Evolutionary conservation across 176 grass and related monocot species (phyloP), one percentile per base, ranked within the genome.

Genomic region (Pontederia paniculata): DNA sequence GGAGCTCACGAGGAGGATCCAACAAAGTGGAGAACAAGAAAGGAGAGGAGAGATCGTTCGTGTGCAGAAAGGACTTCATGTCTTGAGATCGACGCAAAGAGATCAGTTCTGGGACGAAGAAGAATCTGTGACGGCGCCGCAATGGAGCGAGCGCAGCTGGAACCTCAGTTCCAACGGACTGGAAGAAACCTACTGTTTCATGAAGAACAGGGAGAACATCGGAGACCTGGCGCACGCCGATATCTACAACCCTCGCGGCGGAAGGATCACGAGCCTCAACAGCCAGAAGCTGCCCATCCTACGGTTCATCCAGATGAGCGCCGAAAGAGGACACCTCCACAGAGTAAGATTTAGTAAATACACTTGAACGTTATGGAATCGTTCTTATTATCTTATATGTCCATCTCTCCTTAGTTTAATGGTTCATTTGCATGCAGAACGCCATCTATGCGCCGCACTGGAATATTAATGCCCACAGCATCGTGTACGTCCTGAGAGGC

Each of bases 131-230:
- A 42, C 8, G 9, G 31, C 42, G 59, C n/a, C n/a, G n/a, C n/a
- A 21, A 17, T 16, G 23, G 12, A 21, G 10, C 13, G 61, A 67
- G 13, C 19, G 22, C 12, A 57, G 16, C 0, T 9, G 54, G 14
- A 48, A 4, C 10, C 45, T 20, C n/a, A n/a, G n/a, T 14, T 28
- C 44, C 12, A 70, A 77, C 41, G 65, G 74, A 0, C n/a, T 77
- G 20, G 57, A 77, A 16, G 56, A 70, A 44, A 45, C 55, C 17
- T 62, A 61, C 57, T 77, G 75, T 50, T 54, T 67, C 23, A 78
- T 71, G 75, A 71, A 56, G 43, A 71, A 65, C 45, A 65, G 18
- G 48, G 54, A 17, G 23, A 78, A 78, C 50, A 78, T 78, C 10
- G 67, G 25, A 2, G 43, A 71, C 12, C 67, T 67, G 12, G 23